Base-by-base conservation (phyloP, 2,329 filamentous ascomycete genomes). In the Aspergillus sojae region DNA sequence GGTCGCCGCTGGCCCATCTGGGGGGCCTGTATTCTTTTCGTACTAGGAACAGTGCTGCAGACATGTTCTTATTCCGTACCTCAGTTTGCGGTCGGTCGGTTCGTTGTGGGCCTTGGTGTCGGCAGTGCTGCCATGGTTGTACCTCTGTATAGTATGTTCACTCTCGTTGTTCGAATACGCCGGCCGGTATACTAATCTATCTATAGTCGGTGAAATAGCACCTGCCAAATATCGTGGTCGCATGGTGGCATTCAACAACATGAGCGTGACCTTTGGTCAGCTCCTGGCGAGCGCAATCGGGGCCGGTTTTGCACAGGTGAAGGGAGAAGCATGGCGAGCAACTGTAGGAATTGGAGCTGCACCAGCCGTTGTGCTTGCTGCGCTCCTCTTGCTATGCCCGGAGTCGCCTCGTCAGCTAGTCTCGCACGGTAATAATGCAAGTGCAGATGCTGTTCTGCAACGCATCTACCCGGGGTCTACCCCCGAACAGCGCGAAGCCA, bases 1-100 rank as follows among this genome's bases (percentile, higher is more conserved):
- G 88, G 89, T 1, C 82, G 88, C 5, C 82, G 88, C 14, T 87
- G 86, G 85, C 89, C 87, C 0, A 78, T 89, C 0, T 90, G 88
- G 71, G 36, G 52, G 6, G 79, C 76, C 3, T 78, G 77, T 63
- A 55, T 77, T 2, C 67, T 81, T 10, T 81, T 81, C 62, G 68
- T 77, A 23, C 57, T 76, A 30, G 79, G 80, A 26, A 73, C 78
- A 0, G 64, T 77, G 14, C 32, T 79, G 7, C 76, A 78, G 62
- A 77, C 75, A 11, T 58, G 71, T 0, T 61, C 77, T 1, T 80
- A 70, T 62, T 73, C 72, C 11, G 66, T 83, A 3, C 73, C 74
- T 1, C 80, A 82, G 62, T 81, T 83, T 72, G 74, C 75, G 2
- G 74, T 81, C 3, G 81, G 81, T 1, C 74, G 81, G 12, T 75